Evolutionary conservation across 164 flowering plant species (phyloP).

Genomic region (Vitis rotundifolia): DNA sequence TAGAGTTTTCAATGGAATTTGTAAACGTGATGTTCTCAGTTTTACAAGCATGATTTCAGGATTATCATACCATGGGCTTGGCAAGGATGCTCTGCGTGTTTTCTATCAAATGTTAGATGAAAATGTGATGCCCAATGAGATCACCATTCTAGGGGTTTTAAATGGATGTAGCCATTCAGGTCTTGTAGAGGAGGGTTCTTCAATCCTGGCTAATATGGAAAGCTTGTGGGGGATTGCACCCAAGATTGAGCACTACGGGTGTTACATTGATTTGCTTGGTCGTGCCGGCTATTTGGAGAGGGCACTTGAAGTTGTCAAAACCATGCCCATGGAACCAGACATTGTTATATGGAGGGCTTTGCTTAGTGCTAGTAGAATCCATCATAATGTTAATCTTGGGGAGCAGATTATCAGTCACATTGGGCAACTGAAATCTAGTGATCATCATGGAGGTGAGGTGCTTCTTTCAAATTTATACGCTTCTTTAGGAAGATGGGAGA

Average conservation of each 20-base stretch:
- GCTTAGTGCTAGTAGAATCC: constrained; percentile 49
- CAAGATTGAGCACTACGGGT: constrained; percentile 50
- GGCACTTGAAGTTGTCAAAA: constrained; percentile 41
- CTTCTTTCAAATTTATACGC: constrained; percentile 56
- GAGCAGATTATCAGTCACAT: constrained; percentile 33
- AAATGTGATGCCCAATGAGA: constrained; percentile 38
- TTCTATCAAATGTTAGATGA: constrained; percentile 39
- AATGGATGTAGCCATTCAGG: constrained; percentile 68
- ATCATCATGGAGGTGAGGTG: constrained; percentile 35
- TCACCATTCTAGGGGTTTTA: constrained; percentile 48
- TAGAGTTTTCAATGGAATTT: constrained; percentile 27
- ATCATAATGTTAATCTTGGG: constrained; percentile 38
- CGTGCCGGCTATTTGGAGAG: constrained; percentile 47
- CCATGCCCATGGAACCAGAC: constrained; percentile 53
- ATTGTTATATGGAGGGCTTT: constrained; percentile 56
- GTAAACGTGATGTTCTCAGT: constrained; percentile 31
- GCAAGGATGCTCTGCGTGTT: constrained; percentile 39
- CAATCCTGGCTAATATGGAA: constrained; percentile 41
- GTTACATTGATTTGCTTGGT: constrained; percentile 49
- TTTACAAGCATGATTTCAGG: constrained; percentile 54
- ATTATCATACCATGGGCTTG: constrained; percentile 46
- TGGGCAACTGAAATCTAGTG: constrained; percentile 16
- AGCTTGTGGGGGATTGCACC: constrained; percentile 45
- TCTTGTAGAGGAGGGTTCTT: constrained; percentile 45
- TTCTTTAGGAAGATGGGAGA: constrained; percentile 43